Base-by-base conservation (phyloP, 2,329 filamentous ascomycete genomes). In the Colletotrichum sp. region DNA sequence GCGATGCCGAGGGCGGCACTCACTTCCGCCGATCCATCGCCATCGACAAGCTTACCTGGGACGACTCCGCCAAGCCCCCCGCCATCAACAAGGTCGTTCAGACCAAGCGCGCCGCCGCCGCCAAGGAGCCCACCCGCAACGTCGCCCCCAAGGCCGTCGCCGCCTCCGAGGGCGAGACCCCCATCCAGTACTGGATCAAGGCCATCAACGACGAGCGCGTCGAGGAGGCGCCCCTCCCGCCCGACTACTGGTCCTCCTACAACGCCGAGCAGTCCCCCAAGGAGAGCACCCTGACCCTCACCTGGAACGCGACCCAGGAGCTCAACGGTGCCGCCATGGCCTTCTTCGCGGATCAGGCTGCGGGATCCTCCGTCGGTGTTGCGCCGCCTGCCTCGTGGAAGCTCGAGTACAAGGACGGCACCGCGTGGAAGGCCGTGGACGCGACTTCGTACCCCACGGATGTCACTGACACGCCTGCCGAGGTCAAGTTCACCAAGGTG, bases 201-300 rank as follows among this genome's bases (percentile, higher is more conserved):
- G 78, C 83, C 15, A 75, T 85, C 64, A 83, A 85, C 73, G 83
- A 85, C 68, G 81, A 76, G 21, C 76, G 78, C 59, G 79, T 85
- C 30, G 80, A 80, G 52, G 64, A 75, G 62, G 82, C 79, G 24
- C 83, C 84, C 6, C 79, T 85, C 9, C 84, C 83, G 44, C 83
- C 84, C 4, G 84, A 85, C 75, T 85, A 85, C 78, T 85, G 84
- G 84, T 79, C 76, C 68, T 84, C 83, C 9, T 85, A 83, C 75
- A 79, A 76, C 18, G 82, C 78, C 7, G 79, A 82, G n/a, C 68
- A 64, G 52, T 84, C 83, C 7, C 84, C 83, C 2, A 70, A 78
- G 71, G 78, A 62, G n/a, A 83, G 77, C 75, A 80, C 79, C 6
- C 79, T 85, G 60, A 82, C 80, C 5, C 82, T 83, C 59, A 81